Conservation (phyloP, 2,329 filamentous ascomycete species). For the Fusarium nanum region DNA sequence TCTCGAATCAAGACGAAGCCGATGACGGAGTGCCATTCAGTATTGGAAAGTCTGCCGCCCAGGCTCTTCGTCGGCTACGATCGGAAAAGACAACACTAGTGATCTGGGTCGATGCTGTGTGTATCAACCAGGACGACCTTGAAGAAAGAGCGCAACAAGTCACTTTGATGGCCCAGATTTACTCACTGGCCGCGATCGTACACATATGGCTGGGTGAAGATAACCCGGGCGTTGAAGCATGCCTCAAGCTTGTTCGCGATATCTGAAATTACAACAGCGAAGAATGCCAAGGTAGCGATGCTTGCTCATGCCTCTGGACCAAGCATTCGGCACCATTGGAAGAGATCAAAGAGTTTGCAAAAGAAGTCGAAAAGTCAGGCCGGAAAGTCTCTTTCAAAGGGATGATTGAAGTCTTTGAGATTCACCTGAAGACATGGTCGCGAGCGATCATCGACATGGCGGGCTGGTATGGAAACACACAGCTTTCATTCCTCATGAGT, state of each 20-base stretch:
- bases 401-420: slow-evolving; percentile 27
- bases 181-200: slow-evolving; percentile 4
- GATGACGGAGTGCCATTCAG: neutral
- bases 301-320: slow-evolving; percentile 18
- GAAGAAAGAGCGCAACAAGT: slow-evolving; percentile 37
- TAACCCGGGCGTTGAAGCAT: slow-evolving; percentile 7
- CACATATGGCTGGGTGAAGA: slow-evolving; percentile 35
- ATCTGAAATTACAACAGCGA: slow-evolving; percentile 27
- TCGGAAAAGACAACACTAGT: accelerated
- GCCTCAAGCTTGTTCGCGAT: slow-evolving; percentile 19
- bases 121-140: slow-evolving; percentile 39
- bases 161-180: slow-evolving; percentile 32
- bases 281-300: neutral
- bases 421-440: slow-evolving; percentile 12
- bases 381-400: slow-evolving; percentile 7
- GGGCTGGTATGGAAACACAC: slow-evolving; percentile 20
- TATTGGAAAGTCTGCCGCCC: slow-evolving; percentile 20
- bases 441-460: slow-evolving; percentile 30
- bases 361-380: neutral
- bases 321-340: neutral
- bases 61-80: slow-evolving; percentile 16
- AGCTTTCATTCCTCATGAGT: slow-evolving; percentile 32
- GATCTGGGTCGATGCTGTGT: slow-evolving; percentile 41
- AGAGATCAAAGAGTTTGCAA: neutral
- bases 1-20: accelerated